phyloP scores from a whole-genome alignment of 169 alveolate species.

The Plasmodium vinckei region DNA sequence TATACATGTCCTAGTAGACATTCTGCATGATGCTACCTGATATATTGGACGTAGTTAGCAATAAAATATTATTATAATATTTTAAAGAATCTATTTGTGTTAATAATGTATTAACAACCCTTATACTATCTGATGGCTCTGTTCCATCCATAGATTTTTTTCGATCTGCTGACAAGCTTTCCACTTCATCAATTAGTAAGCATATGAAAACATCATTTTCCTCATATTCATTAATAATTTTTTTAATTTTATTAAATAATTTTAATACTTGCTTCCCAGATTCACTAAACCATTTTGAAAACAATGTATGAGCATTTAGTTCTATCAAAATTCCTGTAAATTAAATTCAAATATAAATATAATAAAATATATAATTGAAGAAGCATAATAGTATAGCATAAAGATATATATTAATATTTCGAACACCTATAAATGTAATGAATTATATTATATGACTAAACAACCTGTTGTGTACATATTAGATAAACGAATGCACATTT shows the following conservation, averaged over 20 bases:
- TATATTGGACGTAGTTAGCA: conserved; percentile 87
- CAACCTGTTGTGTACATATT: conserved; percentile 53
- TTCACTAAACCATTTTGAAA: conserved; percentile 88
- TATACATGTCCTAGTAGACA: neutral
- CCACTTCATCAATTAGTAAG: conserved; percentile 87
- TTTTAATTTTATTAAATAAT: conserved; percentile 79
- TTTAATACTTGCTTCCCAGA: conserved; percentile 87
- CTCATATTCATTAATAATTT: conserved; percentile 77
- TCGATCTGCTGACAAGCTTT: conserved; percentile 85
- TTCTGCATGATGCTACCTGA: conserved; percentile 63
- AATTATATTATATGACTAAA: neutral
- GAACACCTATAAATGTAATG: neutral
- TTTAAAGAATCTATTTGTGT: conserved; percentile 85
- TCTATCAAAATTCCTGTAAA: conserved; percentile 78
- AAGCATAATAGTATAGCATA: too few species aligned
- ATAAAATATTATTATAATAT: conserved; percentile 80
- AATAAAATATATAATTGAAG: neutral
- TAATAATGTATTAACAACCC: conserved; percentile 87
- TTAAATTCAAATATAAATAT: neutral
- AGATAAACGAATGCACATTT: conserved; percentile 80
- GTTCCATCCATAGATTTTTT: conserved; percentile 80
- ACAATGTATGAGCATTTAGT: conserved; percentile 84
- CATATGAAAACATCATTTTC: conserved; percentile 78
- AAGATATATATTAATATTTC: too few species aligned
- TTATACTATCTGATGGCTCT: conserved; percentile 87